Evolutionary conservation across 345 rosid genomes (phyloP).

Genomic region (Arabidopsis suecica): DNA sequence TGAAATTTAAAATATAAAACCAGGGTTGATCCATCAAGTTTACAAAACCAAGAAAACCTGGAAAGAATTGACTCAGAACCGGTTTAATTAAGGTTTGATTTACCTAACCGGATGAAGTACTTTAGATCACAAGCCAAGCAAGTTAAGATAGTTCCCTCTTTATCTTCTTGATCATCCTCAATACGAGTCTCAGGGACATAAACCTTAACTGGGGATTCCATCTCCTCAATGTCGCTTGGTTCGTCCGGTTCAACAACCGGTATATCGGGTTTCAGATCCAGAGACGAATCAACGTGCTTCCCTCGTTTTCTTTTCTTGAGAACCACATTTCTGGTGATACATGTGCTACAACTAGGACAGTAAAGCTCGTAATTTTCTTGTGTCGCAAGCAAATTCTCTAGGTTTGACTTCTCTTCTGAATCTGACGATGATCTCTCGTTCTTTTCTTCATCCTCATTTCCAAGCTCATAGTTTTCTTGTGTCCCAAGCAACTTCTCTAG

Average conservation of each 20-base stretch:
- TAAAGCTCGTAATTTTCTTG: conserved; percentile 75
- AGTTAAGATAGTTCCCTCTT: conserved; percentile 46
- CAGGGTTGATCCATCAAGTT: background rate
- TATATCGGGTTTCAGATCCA: conserved; percentile 35
- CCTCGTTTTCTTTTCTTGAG: conserved; percentile 50
- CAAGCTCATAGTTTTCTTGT: conserved; percentile 74
- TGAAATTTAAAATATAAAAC: conserved; percentile 25
- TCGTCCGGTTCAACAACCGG: background rate
- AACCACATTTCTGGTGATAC: conserved; percentile 72
- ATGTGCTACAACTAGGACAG: conserved; percentile 77
- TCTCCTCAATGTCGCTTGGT: conserved; percentile 29
- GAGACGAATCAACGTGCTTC: conserved; percentile 29
- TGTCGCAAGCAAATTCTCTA: conserved; percentile 60
- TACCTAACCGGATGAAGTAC: conserved; percentile 66
- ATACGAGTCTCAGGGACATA: conserved; percentile 8
- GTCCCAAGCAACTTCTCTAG: conserved; percentile 60
- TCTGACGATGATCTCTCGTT: conserved; percentile 8
- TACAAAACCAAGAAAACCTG: background rate
- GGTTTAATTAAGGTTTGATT: background rate
- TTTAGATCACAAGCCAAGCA: conserved; percentile 72
- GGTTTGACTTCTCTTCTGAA: conserved; percentile 49
- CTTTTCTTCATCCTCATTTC: background rate
- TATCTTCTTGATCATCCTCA: conserved; percentile 18
- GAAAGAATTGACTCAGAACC: background rate
- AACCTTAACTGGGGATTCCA: conserved; percentile 29